Conservation (phyloP, 2,329 filamentous ascomycete species). For the Xylaria sp. region DNA sequence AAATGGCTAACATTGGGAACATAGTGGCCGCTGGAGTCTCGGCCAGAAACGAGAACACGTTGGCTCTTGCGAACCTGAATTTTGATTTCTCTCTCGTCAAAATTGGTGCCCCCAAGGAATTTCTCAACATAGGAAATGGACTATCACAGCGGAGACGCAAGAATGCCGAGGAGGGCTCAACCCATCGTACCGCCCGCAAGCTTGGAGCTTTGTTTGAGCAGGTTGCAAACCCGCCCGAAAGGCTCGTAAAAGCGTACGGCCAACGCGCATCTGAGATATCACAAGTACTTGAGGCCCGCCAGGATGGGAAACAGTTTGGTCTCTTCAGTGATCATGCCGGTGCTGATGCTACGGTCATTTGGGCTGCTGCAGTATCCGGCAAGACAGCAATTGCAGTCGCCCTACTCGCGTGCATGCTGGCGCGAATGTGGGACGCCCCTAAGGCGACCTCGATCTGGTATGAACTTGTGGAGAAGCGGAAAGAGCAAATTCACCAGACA, state of each 20-base stretch:
- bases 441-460: constrained; percentile 39
- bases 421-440: constrained; percentile 30
- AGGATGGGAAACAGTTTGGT: not conserved
- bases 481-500: constrained; percentile 3
- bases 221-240: not conserved
- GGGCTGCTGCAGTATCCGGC: constrained; percentile 38
- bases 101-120: constrained; percentile 3
- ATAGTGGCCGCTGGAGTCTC: not conserved
- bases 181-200: constrained; percentile 5
- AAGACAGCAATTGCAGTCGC: constrained; percentile 26
- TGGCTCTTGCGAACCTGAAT: constrained; percentile 11
- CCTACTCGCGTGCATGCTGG: constrained; percentile 38
- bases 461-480: constrained; percentile 29
- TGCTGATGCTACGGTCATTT: constrained; percentile 34
- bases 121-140: not conserved
- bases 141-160: not conserved
- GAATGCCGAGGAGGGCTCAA: constrained; percentile 6
- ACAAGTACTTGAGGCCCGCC: not conserved
- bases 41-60: not conserved
- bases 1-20: not conserved
- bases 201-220: constrained; percentile 16
- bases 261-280: constrained; percentile 8
- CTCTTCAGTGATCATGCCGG: constrained; percentile 13
- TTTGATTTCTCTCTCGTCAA: constrained; percentile 18
- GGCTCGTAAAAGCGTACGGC: constrained; percentile 12